A percentile compares a stretch with the other conserved stretches of the same genome.
These are phyloP conservation scores for Rhizophora apiculata DNA, from an alignment of 345 rosid genomes.

Conservation along the genomic window DNA sequence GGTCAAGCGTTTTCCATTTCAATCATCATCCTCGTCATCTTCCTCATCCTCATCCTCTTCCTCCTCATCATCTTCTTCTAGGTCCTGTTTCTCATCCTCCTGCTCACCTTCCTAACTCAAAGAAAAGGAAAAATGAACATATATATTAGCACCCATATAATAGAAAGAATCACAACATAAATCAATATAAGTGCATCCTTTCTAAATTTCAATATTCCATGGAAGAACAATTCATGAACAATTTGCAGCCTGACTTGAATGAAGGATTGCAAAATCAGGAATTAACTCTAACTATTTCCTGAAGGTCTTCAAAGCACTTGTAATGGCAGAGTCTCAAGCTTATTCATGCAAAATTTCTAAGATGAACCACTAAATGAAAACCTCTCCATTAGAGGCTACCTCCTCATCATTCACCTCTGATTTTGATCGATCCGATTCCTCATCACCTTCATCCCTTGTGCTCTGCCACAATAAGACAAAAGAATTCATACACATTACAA, in stretches of 20 bases:
- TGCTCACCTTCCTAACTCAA: conserved; percentile 6
- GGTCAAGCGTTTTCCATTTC: conserved; percentile 19
- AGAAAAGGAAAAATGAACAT: not conserved
- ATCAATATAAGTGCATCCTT: not conserved
- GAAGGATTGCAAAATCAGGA: no score
- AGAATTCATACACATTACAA: not conserved
- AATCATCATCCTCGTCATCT: conserved; percentile 31
- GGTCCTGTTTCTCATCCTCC: conserved; percentile 16
- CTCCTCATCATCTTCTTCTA: conserved; percentile 39
- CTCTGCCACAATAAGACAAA: conserved; percentile 22
- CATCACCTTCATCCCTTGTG: conserved; percentile 40
- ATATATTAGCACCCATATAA: not conserved
- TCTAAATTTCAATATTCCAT: not conserved
- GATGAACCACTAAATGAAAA: not conserved
- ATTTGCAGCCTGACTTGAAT: no score
- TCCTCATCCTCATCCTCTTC: conserved; percentile 33
- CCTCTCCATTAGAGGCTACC: conserved; percentile 55
- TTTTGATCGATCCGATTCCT: conserved; percentile 58
- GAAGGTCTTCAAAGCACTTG: not conserved
- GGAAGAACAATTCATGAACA: no score
- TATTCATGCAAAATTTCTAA: no score
- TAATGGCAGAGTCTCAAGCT: not conserved
- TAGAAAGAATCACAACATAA: not conserved
- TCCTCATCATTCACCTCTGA: conserved; percentile 71
- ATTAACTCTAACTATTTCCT: no score